phyloP scores from a whole-genome alignment of 2,329 filamentous ascomycete species.

The Didymosphaeria variabile region DNA sequence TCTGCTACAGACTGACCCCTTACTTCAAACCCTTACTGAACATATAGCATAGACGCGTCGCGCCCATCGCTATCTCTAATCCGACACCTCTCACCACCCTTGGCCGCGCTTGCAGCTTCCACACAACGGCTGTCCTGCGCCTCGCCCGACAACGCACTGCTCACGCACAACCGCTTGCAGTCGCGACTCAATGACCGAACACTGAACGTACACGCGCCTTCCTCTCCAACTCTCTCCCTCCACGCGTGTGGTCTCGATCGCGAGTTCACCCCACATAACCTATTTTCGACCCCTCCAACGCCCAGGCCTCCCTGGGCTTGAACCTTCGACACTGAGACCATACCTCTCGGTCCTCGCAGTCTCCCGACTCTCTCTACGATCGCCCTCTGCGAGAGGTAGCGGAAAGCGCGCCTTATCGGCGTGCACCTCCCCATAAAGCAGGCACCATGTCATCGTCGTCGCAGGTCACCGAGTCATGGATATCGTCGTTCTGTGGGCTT shows the following conservation, averaged over 20 bases:
- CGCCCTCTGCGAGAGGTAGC: conserved; percentile 6
- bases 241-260: conserved; percentile 3
- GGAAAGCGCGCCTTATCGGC: conserved; percentile 8
- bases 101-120: conserved; percentile 5
- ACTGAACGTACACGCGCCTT: conserved; percentile 5
- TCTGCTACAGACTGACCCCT: conserved; percentile 7
- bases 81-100: background rate
- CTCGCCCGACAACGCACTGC: conserved; percentile 10
- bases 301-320: conserved; percentile 26
- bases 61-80: background rate
- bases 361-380: conserved; percentile 3
- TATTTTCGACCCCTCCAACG: conserved; percentile 40
- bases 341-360: conserved; percentile 6
- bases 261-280: conserved; percentile 36
- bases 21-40: conserved; percentile 1
- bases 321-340: conserved; percentile 28
- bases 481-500: conserved; percentile 94
- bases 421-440: conserved; percentile 6
- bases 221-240: background rate
- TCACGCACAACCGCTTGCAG: conserved; percentile 1
- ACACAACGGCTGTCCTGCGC: conserved; percentile 11
- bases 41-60: conserved; percentile 4
- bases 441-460: conserved; percentile 64
- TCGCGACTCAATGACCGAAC: conserved; percentile 20
- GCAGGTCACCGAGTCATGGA: conserved; percentile 86